Base-by-base conservation (phyloP, 2,329 filamentous ascomycete species). In the Aspergillus transmontanensis region DNA sequence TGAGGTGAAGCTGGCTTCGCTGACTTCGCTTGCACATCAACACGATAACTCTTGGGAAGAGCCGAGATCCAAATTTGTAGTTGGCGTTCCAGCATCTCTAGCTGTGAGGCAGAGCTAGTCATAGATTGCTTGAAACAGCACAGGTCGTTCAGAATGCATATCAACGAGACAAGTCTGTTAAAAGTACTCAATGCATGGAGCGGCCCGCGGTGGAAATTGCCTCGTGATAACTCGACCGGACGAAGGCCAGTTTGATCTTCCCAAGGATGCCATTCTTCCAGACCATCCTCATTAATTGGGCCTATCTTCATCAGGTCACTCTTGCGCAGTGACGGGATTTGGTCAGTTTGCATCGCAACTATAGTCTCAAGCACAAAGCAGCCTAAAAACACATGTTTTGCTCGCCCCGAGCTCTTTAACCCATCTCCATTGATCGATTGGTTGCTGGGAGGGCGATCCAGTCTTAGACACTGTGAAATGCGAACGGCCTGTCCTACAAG, bases 181-280 rank as follows among this genome's bases (percentile, higher is more conserved):
- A 86, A 85, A 6, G 81, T 84, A 69, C 84, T 87, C 26, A 84
- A 71, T 6, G 80, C 77, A 51, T 83, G 78, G 14, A 82, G 76
- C 4, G 79, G 79, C 12, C 78, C 76, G 21, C 75, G 74, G 41
- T 73, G 73, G 60, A 77, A 76, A 7, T 72, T 68, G 30, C 69
- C 67, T 3, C 69, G 70, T 26, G 70, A 66, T 30, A 68, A 64
- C 39, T 72, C 69, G 55, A 66, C 61, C 28, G 71, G 67, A 61
- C 72, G 65, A 64, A 79, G 65, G 26, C 75, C 71, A 46, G 79
- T 77, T 66, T 78, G 75, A 30, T 87, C 85, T 21, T 82, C 81
- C 90, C 90, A 93, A 1, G 88, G 87, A 67, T 90, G 87, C 90
- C 90, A 92, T 77, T 92, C 89, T 70, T 92, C 90, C 23, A 89